A percentile compares a stretch with the other conserved stretches of the same genome.
Evolutionary conservation across 1,139 yeast species (phyloP).

Genomic region (Meyerozyma athensensis): DNA sequence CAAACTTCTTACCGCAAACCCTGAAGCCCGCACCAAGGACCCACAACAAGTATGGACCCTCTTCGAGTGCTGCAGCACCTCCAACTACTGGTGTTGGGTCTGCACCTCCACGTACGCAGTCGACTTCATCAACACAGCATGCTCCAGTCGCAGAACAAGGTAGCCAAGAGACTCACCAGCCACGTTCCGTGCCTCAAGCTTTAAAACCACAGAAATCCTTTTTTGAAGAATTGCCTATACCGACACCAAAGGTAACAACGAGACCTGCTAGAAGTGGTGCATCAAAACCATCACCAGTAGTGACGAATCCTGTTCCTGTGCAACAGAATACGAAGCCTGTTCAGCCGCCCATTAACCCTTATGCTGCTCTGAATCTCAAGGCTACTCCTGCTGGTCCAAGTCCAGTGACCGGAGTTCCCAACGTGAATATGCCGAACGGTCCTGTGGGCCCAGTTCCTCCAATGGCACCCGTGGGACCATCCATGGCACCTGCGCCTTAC

Average conservation of each 20-base stretch:
- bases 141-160: conserved; percentile 5
- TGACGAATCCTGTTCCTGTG: conserved; percentile 16
- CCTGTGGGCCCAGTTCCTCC: conserved; percentile 4
- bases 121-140: background rate
- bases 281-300: conserved; percentile 3
- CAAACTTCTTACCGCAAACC: conserved; percentile 46
- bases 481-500: too few relatives aligned
- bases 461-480: conserved; percentile 6
- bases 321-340: conserved; percentile 7
- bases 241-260: conserved; percentile 20
- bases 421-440: background rate
- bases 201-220: conserved; percentile 33
- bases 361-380: conserved; percentile 6
- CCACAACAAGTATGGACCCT: conserved; percentile 24
- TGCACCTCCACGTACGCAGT: conserved; percentile 4
- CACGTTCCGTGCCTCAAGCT: conserved; percentile 8
- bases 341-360: conserved; percentile 11
- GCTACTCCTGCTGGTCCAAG: conserved; percentile 9
- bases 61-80: conserved; percentile 5
- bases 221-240: conserved; percentile 51
- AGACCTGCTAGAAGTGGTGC: conserved; percentile 31
- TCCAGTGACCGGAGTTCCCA: conserved; percentile 5
- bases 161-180: too few relatives aligned
- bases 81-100: conserved; percentile 5
- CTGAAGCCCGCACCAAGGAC: conserved; percentile 33